A percentile compares a stretch with the other conserved stretches of the same genome.
phyloP scores from a whole-genome alignment of 495 filamentous ascomycete species.

The Trichoderma asperelloides region DNA sequence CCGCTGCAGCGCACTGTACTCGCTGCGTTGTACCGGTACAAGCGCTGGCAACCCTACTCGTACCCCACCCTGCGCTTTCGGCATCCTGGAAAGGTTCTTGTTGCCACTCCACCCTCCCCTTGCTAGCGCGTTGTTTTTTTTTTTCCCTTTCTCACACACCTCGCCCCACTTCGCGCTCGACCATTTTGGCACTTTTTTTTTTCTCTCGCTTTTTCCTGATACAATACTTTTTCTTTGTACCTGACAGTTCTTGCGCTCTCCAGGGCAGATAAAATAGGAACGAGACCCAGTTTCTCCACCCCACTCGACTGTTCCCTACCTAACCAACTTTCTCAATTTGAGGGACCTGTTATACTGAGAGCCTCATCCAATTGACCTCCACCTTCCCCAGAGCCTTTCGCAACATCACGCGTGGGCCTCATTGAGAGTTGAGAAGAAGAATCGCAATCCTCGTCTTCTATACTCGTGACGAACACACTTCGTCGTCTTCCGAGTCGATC shows the following conservation, averaged over 20 bases:
- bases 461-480: not conserved
- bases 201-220: not conserved
- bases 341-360: slow-evolving; percentile 9
- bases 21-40: not conserved
- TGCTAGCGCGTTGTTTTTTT: not conserved
- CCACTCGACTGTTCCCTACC: slow-evolving; percentile 8
- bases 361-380: not conserved
- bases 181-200: not conserved
- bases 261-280: slow-evolving; percentile 10
- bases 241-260: not conserved
- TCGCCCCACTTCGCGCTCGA: not conserved
- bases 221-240: not conserved
- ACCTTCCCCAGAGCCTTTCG: slow-evolving; percentile 7
- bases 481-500: not conserved
- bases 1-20: not conserved
- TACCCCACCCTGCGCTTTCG: not conserved
- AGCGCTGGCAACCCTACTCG: not conserved
- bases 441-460: not conserved
- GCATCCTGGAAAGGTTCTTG: not conserved
- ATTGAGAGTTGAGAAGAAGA: not conserved
- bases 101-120: slow-evolving; percentile 5
- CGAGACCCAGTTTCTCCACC: slow-evolving; percentile 14
- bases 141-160: slow-evolving; percentile 6
- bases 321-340: slow-evolving; percentile 1
- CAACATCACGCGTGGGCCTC: slow-evolving; percentile 9